A percentile compares a stretch with the other conserved stretches of the same genome.
Conservation (phyloP, 305 asterid species). For the Ilex paraguariensis region DNA sequence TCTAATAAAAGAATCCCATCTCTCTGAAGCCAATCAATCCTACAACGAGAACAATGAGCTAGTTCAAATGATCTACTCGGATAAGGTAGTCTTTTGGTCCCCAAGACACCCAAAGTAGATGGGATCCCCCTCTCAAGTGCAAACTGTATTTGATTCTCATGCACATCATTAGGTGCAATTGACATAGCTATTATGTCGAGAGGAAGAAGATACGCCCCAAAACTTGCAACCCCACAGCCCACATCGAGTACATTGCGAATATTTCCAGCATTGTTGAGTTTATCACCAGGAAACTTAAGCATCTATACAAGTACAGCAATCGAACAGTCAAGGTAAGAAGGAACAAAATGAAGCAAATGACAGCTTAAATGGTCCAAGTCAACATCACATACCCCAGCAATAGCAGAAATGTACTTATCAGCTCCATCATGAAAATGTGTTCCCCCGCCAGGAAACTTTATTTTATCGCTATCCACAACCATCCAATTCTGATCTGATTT, state of each 20-base stretch:
- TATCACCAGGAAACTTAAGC: constrained; percentile 80
- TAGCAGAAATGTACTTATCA: constrained; percentile 69
- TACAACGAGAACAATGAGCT: constrained; percentile 93
- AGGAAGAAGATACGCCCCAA: constrained; percentile 89
- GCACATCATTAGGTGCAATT: constrained; percentile 93
- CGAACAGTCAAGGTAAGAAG: neutral
- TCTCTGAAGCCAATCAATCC: constrained; percentile 97
- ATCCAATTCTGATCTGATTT: constrained; percentile 94
- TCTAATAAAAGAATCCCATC: constrained; percentile 86
- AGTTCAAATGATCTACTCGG: constrained; percentile 93
- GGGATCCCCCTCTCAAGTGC: constrained; percentile 95
- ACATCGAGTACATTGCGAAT: constrained; percentile 83
- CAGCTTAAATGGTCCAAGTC: neutral
- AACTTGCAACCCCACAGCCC: constrained; percentile 98
- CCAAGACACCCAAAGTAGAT: constrained; percentile 82
- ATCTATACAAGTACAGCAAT: constrained; percentile 35
- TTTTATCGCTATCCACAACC: constrained; percentile 83
- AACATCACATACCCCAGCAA: constrained; percentile 61
- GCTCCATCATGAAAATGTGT: constrained; percentile 93
- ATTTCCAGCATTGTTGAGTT: constrained; percentile 61
- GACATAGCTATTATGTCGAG: constrained; percentile 82
- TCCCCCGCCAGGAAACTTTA: constrained; percentile 94
- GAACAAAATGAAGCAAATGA: neutral
- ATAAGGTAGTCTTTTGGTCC: constrained; percentile 84
- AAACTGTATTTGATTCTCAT: constrained; percentile 94